Percentiles rank a stretch among this genome's conserved stretches.
Evolutionary conservation across 805 yeast genomes (phyloP).

Genomic region (Wickerhamomyces sydowiorum): DNA sequence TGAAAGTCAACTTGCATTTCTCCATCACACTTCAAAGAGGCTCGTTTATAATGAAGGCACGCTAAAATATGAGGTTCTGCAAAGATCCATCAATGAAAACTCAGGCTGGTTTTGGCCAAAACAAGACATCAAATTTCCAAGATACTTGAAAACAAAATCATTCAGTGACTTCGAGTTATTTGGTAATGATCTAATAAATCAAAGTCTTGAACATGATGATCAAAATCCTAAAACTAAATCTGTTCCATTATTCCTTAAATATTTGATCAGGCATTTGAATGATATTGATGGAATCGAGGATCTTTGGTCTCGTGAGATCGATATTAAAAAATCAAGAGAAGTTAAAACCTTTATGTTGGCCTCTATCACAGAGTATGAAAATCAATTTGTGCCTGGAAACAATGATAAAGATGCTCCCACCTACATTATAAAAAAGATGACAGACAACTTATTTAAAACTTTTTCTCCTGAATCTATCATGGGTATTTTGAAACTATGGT

Average conservation of each 20-base stretch:
- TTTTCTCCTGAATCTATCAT: slow-evolving; percentile 16
- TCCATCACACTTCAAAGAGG: background rate
- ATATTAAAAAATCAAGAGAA: slow-evolving; percentile 12
- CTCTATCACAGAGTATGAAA: background rate
- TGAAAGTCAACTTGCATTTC: background rate
- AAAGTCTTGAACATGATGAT: slow-evolving; percentile 4
- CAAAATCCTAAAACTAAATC: slow-evolving; percentile 8
- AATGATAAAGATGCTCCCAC: background rate
- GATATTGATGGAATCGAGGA: slow-evolving; percentile 3
- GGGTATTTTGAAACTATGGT: slow-evolving; percentile 45
- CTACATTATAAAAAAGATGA: slow-evolving; percentile 1
- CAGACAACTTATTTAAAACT: slow-evolving; percentile 8
- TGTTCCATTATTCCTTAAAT: slow-evolving; percentile 14
- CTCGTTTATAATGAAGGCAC: slow-evolving; percentile 3
- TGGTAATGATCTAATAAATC: slow-evolving; percentile 19
- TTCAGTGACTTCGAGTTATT: slow-evolving; percentile 5
- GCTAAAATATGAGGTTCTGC: slow-evolving; percentile 7
- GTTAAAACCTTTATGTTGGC: slow-evolving; percentile 5
- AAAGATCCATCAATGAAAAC: background rate
- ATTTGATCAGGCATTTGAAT: slow-evolving; percentile 5
- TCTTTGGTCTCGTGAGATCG: slow-evolving; percentile 13
- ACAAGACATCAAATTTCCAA: slow-evolving; percentile 8
- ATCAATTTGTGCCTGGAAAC: background rate
- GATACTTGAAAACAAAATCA: slow-evolving; percentile 1
- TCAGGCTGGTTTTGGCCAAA: slow-evolving; percentile 24